Conservation (phyloP, 257 asterid species). For the Craterostigma plantagineum region DNA sequence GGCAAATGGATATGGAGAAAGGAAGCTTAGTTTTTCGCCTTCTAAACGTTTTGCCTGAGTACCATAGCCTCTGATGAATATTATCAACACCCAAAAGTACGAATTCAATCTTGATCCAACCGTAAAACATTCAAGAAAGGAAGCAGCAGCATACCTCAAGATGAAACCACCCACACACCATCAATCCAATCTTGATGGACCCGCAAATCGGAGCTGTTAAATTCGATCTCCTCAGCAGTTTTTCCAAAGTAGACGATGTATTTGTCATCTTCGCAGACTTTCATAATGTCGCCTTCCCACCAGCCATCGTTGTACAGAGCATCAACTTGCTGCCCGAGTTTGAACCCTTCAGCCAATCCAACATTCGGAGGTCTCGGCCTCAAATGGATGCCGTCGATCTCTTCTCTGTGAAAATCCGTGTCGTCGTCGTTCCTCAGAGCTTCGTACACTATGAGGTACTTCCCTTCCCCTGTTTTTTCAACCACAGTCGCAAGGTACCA, state of each 20-base stretch:
- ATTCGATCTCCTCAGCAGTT: conserved; percentile 17
- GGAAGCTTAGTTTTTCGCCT: too few relatives aligned
- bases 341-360: conserved; percentile 16
- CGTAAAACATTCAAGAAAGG: too few relatives aligned
- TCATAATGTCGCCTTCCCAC: conserved; percentile 38
- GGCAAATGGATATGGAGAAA: too few relatives aligned
- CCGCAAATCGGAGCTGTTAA: conserved; percentile 24
- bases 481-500: conserved; percentile 37
- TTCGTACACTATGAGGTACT: conserved; percentile 32
- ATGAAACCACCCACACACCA: conserved; percentile 24
- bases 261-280: conserved; percentile 15
- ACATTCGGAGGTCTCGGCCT: conserved; percentile 52
- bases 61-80: too few relatives aligned
- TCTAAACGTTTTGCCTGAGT: too few relatives aligned
- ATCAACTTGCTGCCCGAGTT: conserved; percentile 26
- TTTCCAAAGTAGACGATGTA: conserved; percentile 22
- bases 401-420: conserved; percentile 33
- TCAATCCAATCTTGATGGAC: conserved; percentile 38
- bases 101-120: too few relatives aligned
- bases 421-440: conserved; percentile 29
- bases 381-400: conserved; percentile 24
- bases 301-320: conserved; percentile 31
- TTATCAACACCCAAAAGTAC: too few relatives aligned
- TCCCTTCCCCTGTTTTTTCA: conserved; percentile 13
- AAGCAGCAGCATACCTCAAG: background rate